Percentiles rank a stretch among this genome's conserved stretches.
phyloP scores from a whole-genome alignment of 2,329 filamentous ascomycete species.

The Eurotiales sp. region DNA sequence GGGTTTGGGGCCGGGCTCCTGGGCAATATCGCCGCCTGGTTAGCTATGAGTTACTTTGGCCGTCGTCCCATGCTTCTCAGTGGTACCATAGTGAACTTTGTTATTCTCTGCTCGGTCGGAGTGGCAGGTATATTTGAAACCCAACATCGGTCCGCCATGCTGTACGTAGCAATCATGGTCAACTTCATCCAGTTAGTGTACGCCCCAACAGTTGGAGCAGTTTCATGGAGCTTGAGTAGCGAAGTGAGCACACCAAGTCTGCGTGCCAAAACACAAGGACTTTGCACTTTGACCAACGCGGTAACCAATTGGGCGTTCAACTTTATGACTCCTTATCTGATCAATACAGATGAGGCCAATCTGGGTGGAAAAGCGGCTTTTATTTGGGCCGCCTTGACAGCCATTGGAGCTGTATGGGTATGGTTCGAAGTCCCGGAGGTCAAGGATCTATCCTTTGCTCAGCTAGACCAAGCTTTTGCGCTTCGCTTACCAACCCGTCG shows the following conservation, averaged over 20 bases:
- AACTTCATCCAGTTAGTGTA: too few species aligned
- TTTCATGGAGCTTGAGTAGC: background rate
- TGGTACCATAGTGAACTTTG: too few species aligned
- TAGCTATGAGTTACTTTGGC: too few species aligned
- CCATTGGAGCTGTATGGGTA: background rate
- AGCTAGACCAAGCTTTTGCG: constrained; percentile 2
- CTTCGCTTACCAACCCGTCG: too few species aligned
- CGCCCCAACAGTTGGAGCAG: background rate
- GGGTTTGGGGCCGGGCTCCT: too few species aligned
- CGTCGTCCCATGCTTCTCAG: too few species aligned
- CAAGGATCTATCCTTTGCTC: background rate
- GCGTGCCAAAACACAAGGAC: background rate
- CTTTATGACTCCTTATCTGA: constrained; percentile 15
- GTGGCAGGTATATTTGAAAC: too few species aligned
- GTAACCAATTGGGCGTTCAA: constrained; percentile 1
- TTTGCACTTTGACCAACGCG: background rate
- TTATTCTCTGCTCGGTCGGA: too few species aligned
- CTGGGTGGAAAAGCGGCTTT: constrained; percentile 2
- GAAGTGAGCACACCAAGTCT: background rate
- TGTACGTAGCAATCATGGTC: too few species aligned
- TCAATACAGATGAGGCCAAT: constrained; percentile 50
- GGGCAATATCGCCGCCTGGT: too few species aligned
- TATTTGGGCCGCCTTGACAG: background rate
- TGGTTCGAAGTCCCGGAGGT: constrained; percentile 4
- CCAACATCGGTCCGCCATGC: too few species aligned